Base-by-base conservation (phyloP, 2,329 filamentous ascomycete species). In the Akanthomyces muscarius region DNA sequence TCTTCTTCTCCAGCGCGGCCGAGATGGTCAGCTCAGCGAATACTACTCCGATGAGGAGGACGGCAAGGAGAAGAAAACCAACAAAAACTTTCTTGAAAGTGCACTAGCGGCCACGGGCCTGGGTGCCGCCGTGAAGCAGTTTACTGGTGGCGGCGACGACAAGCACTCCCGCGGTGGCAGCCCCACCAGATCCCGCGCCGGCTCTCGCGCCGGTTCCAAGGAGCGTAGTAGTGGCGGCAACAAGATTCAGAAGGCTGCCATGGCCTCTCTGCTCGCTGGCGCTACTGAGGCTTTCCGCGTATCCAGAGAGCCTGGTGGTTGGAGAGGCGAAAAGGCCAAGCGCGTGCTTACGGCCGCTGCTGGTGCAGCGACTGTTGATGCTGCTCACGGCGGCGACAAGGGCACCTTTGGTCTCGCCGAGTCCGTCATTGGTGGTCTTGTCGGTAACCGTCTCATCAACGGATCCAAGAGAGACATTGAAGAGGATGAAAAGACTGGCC, bases 241-340 rank as follows among this genome's bases (percentile, higher is more conserved):
- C 69, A 90, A 90, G 69, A 85, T 91, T 53, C 87, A 92, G 68
- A 92, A 97, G 76, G 92, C 92, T 41, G 91, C 93, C 73, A 94
- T 95, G 80, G 93, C 94, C 41, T 95, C 93, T 23, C 81, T 97
- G 45, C 85, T 96, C 53, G 93, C 94, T 36, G 94, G 92, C 69
- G 94, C 93, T 47, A 90, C 92, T 61, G 93, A 97, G 76, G 94
- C 94, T 48, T 96, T 96, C 82, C 89, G 91, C 65, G 88, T 92
- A 63, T 88, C 93, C 73, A 96, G 94, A 71, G 90, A 95, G 66
- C 90, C 92, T 2, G 94, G 94, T 61, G 86, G 89, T 50, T 97
- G 93, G 92, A 89, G 88, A 66, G 94, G 93, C 44, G 89, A 91
- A 66, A 97, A 97, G 78, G 91, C 92, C 68, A 95, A 92, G 80